phyloP scores from a whole-genome alignment of 805 yeast species.

The Yamadazyma kitorensis region DNA sequence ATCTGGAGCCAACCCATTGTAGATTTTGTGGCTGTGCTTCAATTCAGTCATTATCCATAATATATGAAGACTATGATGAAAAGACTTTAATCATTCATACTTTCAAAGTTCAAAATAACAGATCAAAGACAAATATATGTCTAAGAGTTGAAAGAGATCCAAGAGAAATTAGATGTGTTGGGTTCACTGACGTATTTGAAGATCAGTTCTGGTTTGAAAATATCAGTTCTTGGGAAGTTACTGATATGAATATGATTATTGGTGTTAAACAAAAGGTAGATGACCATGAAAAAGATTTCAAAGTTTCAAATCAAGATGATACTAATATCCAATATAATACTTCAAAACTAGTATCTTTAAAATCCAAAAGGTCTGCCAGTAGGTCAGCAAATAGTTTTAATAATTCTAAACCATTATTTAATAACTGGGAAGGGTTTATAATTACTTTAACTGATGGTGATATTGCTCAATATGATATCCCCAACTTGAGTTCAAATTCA shows the following conservation, averaged over 20 bases:
- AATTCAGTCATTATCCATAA: constrained; percentile 65
- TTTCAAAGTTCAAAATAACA: constrained; percentile 58
- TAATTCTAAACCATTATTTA: not conserved
- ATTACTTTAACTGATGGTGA: constrained; percentile 63
- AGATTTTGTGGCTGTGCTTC: constrained; percentile 89
- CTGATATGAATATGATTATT: constrained; percentile 72
- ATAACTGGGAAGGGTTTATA: constrained; percentile 80
- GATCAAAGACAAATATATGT: constrained; percentile 78
- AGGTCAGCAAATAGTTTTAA: too few relatives aligned
- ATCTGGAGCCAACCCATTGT: constrained; percentile 85
- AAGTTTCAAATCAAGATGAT: not conserved
- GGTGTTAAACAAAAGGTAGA: constrained; percentile 41
- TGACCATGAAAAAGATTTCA: not conserved
- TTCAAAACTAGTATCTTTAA: constrained; percentile 18
- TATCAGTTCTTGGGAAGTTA: constrained; percentile 76
- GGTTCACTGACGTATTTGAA: constrained; percentile 73
- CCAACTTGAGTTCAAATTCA: constrained; percentile 39
- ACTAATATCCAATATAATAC: constrained; percentile 18
- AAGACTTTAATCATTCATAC: constrained; percentile 69
- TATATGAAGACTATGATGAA: constrained; percentile 60
- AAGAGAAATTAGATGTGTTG: constrained; percentile 84
- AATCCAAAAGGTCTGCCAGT: constrained; percentile 19
- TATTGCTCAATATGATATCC: constrained; percentile 56
- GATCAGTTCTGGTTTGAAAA: constrained; percentile 62
- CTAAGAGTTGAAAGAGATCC: constrained; percentile 90